phyloP scores from a whole-genome alignment of 2,329 filamentous ascomycete genomes.

The Phaeosphaeria sp. region DNA sequence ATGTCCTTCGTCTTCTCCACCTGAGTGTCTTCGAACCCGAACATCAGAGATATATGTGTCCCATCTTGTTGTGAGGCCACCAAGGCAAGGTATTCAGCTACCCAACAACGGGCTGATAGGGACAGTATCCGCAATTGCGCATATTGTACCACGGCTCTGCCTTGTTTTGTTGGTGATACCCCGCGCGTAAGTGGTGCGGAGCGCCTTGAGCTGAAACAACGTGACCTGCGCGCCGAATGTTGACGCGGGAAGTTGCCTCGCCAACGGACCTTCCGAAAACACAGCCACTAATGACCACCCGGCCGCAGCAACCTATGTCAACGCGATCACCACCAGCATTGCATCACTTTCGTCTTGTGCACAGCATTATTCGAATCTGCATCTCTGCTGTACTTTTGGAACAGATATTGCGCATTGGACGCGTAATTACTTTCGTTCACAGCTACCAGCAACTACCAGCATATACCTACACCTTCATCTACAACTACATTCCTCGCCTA shows the following conservation, averaged over 20 bases:
- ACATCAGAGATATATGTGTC: not conserved
- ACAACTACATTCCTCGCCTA: constrained; percentile 12
- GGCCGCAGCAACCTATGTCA: constrained; percentile 24
- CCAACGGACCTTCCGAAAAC: constrained; percentile 22
- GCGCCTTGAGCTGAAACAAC: constrained; percentile 26
- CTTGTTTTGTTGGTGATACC: constrained; percentile 6
- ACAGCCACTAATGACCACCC: constrained; percentile 23
- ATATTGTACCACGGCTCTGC: constrained; percentile 5
- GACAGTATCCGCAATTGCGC: constrained; percentile 9
- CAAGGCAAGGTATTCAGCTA: not conserved
- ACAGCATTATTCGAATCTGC: constrained; percentile 2
- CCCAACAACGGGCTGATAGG: not conserved
- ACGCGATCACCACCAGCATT: constrained; percentile 27
- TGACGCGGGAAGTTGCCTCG: constrained; percentile 4
- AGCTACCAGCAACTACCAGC: constrained; percentile 1
- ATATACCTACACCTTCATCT: constrained; percentile 4
- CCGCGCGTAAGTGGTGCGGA: constrained; percentile 38
- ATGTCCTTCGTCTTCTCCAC: not conserved
- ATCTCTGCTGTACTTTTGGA: constrained; percentile 5
- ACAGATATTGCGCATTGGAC: not conserved
- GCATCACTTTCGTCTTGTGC: constrained; percentile 30
- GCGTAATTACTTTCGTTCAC: constrained; percentile 12
- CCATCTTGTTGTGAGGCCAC: not conserved
- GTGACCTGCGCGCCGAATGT: constrained; percentile 24
- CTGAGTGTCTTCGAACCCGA: not conserved